Percentiles rank a stretch among this genome's conserved stretches.
These are phyloP conservation scores for Podospora anserina DNA, from an alignment of 495 filamentous ascomycete genomes.

Conservation along the genomic window DNA sequence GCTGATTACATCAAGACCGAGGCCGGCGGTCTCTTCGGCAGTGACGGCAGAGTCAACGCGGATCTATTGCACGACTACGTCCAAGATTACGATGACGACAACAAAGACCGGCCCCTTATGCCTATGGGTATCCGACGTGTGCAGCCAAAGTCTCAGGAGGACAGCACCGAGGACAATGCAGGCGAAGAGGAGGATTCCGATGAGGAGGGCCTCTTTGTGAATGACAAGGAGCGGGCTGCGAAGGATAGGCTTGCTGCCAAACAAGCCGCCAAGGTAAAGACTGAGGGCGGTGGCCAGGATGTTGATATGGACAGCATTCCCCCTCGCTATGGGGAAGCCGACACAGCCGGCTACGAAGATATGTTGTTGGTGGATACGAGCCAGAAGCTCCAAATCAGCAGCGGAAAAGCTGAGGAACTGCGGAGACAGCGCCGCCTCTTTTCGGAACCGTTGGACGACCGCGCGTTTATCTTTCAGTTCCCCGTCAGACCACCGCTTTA, in stretches of 20 bases:
- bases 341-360: not conserved
- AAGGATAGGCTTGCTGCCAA: conserved; percentile 33
- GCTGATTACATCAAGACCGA: conserved; percentile 16
- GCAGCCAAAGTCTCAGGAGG: conserved; percentile 28
- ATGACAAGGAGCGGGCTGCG: conserved; percentile 32
- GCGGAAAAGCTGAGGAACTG: conserved; percentile 17
- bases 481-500: conserved; percentile 56
- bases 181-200: conserved; percentile 45
- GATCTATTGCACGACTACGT: conserved; percentile 39
- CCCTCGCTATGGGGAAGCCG: not conserved
- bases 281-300: not conserved
- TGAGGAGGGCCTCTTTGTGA: conserved; percentile 40
- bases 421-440: conserved; percentile 20
- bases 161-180: conserved; percentile 37
- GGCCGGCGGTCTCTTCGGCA: conserved; percentile 27
- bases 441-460: conserved; percentile 37
- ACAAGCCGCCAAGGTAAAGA: conserved; percentile 19
- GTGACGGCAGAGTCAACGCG: conserved; percentile 40
- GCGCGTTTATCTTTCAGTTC: conserved; percentile 64
- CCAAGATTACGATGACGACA: conserved; percentile 32
- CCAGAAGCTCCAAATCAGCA: conserved; percentile 21
- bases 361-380: not conserved
- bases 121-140: conserved; percentile 51
- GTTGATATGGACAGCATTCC: not conserved
- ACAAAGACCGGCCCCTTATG: conserved; percentile 29